phyloP scores from a whole-genome alignment of 2,329 filamentous ascomycete species.

The Colletotrichum viniferum region DNA sequence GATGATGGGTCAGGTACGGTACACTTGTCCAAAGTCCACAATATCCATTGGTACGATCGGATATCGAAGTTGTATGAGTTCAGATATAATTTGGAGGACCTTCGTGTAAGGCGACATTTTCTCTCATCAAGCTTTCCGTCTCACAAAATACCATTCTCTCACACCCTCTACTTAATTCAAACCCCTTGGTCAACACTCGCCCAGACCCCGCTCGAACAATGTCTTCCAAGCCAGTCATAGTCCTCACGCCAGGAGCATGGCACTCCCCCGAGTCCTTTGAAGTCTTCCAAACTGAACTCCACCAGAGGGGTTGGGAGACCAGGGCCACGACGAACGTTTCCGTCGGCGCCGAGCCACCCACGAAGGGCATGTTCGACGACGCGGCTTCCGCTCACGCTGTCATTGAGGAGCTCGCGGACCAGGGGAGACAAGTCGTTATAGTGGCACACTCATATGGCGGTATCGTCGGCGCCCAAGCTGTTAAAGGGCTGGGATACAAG shows the following conservation, averaged over 20 bases:
- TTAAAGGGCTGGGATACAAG: constrained; percentile 36
- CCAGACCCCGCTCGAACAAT: neutral
- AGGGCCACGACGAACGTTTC: constrained; percentile 33
- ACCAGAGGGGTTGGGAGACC: constrained; percentile 32
- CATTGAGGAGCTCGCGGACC: constrained; percentile 30
- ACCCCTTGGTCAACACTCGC: neutral
- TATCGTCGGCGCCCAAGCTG: constrained; percentile 38
- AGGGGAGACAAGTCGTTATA: constrained; percentile 44
- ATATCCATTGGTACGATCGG: rapidly evolving
- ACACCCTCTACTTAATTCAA: neutral
- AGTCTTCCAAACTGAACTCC: constrained; percentile 31
- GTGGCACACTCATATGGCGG: constrained; percentile 48
- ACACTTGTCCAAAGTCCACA: neutral
- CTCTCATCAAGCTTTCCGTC: neutral
- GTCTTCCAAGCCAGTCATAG: constrained; percentile 27
- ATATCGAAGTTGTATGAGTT: neutral
- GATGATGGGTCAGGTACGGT: neutral
- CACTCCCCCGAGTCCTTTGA: constrained; percentile 33
- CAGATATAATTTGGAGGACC: neutral
- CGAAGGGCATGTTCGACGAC: constrained; percentile 33
- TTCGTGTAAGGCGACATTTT: neutral
- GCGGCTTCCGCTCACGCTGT: constrained; percentile 29
- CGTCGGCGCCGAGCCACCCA: constrained; percentile 33
- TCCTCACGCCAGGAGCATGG: constrained; percentile 45
- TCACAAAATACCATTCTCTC: neutral